Percentiles rank a stretch among this genome's conserved stretches.
Evolutionary conservation across 805 yeast species (phyloP).

Genomic region (Myxozyma sirexii): DNA sequence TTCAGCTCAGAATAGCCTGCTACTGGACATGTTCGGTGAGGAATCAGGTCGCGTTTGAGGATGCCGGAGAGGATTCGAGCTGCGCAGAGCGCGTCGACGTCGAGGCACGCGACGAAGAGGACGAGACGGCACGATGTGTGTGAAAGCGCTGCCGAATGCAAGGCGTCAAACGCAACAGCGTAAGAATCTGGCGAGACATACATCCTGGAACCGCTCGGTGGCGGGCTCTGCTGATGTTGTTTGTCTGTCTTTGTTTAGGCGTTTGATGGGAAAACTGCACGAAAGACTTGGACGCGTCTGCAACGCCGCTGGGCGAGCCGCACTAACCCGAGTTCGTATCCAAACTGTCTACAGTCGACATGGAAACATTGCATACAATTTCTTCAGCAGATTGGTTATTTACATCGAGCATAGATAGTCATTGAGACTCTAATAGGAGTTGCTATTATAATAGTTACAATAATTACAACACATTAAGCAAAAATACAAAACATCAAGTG

Average conservation of each 20-base stretch:
- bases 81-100: slow-evolving; percentile 90
- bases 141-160: slow-evolving; percentile 71
- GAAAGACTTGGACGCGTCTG: background rate
- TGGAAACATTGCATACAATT: no score
- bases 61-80: slow-evolving; percentile 72
- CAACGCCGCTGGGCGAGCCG: background rate
- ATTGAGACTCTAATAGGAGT: no score
- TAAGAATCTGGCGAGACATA: slow-evolving; percentile 72
- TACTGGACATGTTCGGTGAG: slow-evolving; percentile 87
- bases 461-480: background rate
- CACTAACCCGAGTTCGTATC: background rate
- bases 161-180: slow-evolving; percentile 64
- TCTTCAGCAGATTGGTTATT: no score
- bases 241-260: background rate
- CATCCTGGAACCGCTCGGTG: slow-evolving; percentile 52
- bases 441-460: no score
- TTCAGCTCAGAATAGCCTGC: slow-evolving; percentile 83
- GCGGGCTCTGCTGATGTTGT: background rate
- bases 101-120: slow-evolving; percentile 85
- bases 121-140: slow-evolving; percentile 92
- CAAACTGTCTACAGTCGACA: no score
- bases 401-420: no score
- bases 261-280: background rate
- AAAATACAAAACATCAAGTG: background rate
- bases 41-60: slow-evolving; percentile 78